Conservation (phyloP, 768 basidiomycete genomes). For the Panus rudis region DNA sequence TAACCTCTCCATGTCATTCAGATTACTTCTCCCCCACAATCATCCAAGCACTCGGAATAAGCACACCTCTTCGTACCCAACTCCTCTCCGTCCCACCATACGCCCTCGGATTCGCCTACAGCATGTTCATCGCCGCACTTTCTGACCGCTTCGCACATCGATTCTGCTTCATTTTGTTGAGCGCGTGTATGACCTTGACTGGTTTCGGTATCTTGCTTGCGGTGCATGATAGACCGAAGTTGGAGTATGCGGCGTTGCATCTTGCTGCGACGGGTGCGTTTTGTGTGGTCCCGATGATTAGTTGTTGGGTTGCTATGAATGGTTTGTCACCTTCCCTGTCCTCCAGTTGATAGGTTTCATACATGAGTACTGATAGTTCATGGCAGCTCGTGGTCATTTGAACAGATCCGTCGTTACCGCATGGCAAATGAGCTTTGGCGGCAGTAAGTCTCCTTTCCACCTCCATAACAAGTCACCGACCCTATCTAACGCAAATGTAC, state of each 20-base stretch:
- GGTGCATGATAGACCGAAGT: conserved; percentile 4
- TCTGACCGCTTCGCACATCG: conserved; percentile 11
- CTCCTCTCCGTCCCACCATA: conserved; percentile 9
- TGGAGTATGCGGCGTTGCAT: conserved; percentile 11
- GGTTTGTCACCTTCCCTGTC: background rate
- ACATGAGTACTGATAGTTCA: background rate
- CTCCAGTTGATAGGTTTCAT: background rate
- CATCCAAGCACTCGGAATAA: conserved; percentile 7
- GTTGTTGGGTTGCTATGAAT: conserved; percentile 13
- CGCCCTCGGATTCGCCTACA: conserved; percentile 6
- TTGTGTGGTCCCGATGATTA: conserved; percentile 8
- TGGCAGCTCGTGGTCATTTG: conserved; percentile 20
- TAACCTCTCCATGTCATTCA: conserved; percentile 12
- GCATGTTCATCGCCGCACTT: conserved; percentile 4
- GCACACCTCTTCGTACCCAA: conserved; percentile 6
- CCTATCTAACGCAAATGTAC: background rate
- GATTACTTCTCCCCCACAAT: conserved; percentile 10
- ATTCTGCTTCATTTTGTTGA: conserved; percentile 7
- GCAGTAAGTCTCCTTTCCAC: conserved; percentile 13
- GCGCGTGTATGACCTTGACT: conserved; percentile 1
- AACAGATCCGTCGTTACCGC: conserved; percentile 19
- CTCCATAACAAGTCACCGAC: background rate
- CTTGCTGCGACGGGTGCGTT: conserved; percentile 8
- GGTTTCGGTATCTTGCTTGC: conserved; percentile 9
- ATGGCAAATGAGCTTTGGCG: conserved; percentile 23